These are phyloP conservation scores for Prunus armeniaca DNA, from an alignment of 306 rosid genomes.

Conservation along the genomic window DNA sequence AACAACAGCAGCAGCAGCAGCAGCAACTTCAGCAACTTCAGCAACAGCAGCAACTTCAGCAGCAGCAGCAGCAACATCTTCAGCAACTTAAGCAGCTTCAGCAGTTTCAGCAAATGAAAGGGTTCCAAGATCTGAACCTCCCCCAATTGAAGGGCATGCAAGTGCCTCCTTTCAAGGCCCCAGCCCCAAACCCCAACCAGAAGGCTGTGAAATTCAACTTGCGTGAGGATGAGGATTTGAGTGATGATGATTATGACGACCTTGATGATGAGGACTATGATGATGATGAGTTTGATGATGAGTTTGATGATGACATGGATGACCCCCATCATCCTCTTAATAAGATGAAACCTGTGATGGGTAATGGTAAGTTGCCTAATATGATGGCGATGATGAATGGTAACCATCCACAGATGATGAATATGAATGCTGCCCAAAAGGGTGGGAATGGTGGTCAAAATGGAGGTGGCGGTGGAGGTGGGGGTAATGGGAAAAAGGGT, in stretches of 20 bases:
- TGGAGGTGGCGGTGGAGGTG: slow-evolving; percentile 31
- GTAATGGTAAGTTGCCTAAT: slow-evolving; percentile 40
- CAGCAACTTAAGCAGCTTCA: slow-evolving; percentile 43
- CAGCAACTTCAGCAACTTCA: slow-evolving; percentile 26
- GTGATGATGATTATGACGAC: slow-evolving; percentile 47
- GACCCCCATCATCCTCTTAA: slow-evolving; percentile 29
- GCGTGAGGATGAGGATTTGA: slow-evolving; percentile 44
- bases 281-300: slow-evolving; percentile 21
- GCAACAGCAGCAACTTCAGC: slow-evolving; percentile 15
- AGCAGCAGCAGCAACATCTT: slow-evolving; percentile 23
- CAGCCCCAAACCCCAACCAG: slow-evolving; percentile 41
- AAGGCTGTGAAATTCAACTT: slow-evolving; percentile 54
- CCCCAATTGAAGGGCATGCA: slow-evolving; percentile 65
- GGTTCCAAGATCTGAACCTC: slow-evolving; percentile 66
- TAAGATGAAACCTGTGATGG: slow-evolving; percentile 52
- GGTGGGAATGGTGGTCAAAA: slow-evolving; percentile 28
- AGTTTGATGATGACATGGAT: slow-evolving; percentile 54
- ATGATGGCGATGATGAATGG: slow-evolving; percentile 48
- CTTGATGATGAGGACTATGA: slow-evolving; percentile 41
- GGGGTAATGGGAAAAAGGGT: slow-evolving; percentile 13
- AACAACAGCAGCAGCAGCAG: slow-evolving; percentile 27
- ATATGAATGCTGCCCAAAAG: slow-evolving; percentile 45
- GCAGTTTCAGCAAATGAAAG: slow-evolving; percentile 76
- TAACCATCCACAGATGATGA: slow-evolving; percentile 39
- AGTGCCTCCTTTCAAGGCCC: slow-evolving; percentile 34